Percentiles rank a stretch among this genome's conserved stretches.
phyloP scores from a whole-genome alignment of 768 basidiomycete genomes.

The Rubroboletus satanas region DNA sequence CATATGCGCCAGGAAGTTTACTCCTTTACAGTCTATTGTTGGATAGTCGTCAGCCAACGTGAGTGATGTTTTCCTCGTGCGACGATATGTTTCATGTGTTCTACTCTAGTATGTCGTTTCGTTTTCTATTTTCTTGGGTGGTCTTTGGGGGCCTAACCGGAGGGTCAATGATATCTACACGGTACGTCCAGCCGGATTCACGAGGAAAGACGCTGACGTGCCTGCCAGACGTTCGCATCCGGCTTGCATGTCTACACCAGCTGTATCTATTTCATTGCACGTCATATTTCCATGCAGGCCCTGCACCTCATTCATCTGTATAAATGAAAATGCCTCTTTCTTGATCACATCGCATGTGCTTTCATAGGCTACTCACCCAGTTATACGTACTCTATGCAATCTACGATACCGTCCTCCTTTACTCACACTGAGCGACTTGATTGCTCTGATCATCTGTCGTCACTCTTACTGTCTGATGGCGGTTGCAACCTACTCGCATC shows the following conservation, averaged over 20 bases:
- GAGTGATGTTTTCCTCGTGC: not conserved
- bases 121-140: slow-evolving; percentile 21
- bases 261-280: slow-evolving; percentile 22
- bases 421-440: not conserved
- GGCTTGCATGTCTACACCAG: slow-evolving; percentile 2
- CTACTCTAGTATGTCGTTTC: slow-evolving; percentile 22
- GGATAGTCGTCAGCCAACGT: slow-evolving; percentile 25
- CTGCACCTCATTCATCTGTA: slow-evolving; percentile 16
- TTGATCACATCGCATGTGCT: slow-evolving; percentile 14
- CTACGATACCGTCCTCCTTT: slow-evolving; percentile 11
- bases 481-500: not conserved
- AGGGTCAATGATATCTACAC: slow-evolving; percentile 7
- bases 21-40: slow-evolving; percentile 18
- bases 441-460: not conserved
- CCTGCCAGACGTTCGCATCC: not conserved
- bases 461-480: not conserved
- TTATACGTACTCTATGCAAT: slow-evolving; percentile 12
- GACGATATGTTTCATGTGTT: not conserved
- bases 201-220: slow-evolving; percentile 2
- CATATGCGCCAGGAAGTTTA: slow-evolving; percentile 6
- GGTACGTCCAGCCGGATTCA: slow-evolving; percentile 4
- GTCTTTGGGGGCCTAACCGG: slow-evolving; percentile 24
- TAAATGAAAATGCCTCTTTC: slow-evolving; percentile 12
- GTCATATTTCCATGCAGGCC: slow-evolving; percentile 21
- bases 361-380: not conserved